Conservation (phyloP, 495 filamentous ascomycete species). For the Chlorociboria aeruginascens region DNA sequence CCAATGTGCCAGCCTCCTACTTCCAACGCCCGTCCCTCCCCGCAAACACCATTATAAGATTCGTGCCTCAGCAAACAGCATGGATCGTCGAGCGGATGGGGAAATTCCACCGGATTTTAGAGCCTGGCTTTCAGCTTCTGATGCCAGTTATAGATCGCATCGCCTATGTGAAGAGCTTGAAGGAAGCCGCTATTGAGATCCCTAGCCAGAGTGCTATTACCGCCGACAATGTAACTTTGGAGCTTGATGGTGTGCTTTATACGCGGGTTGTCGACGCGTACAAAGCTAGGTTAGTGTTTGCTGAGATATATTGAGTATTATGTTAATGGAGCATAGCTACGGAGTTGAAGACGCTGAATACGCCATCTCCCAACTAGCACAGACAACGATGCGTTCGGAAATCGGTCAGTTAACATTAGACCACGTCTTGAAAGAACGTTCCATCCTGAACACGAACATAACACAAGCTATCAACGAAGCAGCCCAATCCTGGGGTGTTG, state of each 20-base stretch:
- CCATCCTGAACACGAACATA: slow-evolving; percentile 92
- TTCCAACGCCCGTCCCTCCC: slow-evolving; percentile 54
- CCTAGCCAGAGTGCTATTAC: slow-evolving; percentile 95
- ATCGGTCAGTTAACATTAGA: slow-evolving; percentile 94
- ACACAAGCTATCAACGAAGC: slow-evolving; percentile 97
- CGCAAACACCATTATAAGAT: slow-evolving; percentile 88
- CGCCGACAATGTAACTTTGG: slow-evolving; percentile 93
- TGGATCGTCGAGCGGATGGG: slow-evolving; percentile 99
- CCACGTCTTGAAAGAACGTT: slow-evolving; percentile 93
- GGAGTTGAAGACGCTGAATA: slow-evolving; percentile 98
- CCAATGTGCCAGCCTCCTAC: slow-evolving; percentile 35
- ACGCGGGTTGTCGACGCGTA: slow-evolving; percentile 95
- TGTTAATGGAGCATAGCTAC: slow-evolving; percentile 45
- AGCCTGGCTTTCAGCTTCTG: slow-evolving; percentile 82
- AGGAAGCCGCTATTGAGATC: slow-evolving; percentile 93
- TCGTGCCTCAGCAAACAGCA: slow-evolving; percentile 97
- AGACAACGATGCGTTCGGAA: slow-evolving; percentile 97
- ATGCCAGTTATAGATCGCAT: slow-evolving; percentile 91
- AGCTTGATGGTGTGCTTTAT: slow-evolving; percentile 90
- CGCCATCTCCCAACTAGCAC: slow-evolving; percentile 92
- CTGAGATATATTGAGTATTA: not conserved
- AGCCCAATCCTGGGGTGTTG: slow-evolving; percentile 89
- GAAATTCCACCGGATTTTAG: slow-evolving; percentile 81
- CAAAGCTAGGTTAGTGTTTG: slow-evolving; percentile 63
- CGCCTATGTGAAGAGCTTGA: slow-evolving; percentile 93